Evolutionary conservation across 78 protist genomes (phyloP).

Genomic region (slime mould (Dictyostelium discoideum)): DNA sequence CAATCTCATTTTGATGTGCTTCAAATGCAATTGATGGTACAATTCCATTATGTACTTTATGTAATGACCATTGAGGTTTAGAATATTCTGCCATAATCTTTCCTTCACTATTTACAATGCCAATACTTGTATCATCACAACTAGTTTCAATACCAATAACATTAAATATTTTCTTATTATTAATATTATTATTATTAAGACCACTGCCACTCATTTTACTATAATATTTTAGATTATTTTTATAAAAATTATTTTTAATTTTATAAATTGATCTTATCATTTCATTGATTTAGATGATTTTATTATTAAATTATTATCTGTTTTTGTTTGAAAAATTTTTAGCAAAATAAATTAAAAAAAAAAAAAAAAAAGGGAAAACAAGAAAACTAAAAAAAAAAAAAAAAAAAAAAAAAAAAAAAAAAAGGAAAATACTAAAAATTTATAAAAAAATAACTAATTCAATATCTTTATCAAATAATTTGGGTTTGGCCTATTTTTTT

Average conservation of each 20-base stretch:
- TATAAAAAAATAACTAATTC: too few relatives aligned
- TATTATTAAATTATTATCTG: neutral
- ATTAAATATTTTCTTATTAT: neutral
- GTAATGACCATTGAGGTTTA: conserved; percentile 71
- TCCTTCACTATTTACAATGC: conserved; percentile 66
- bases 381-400: neutral
- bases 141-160: conserved; percentile 88
- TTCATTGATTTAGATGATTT: neutral
- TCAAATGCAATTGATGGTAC: conserved; percentile 74
- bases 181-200: neutral
- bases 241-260: neutral
- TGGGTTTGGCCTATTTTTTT: too few relatives aligned
- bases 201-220: neutral
- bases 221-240: neutral
- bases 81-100: conserved; percentile 32
- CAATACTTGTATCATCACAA: conserved; percentile 91
- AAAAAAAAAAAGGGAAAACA: too few relatives aligned
- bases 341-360: too few relatives aligned
- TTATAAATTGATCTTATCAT: neutral
- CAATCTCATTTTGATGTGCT: conserved; percentile 51
- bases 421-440: neutral
- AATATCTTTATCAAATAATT: too few relatives aligned
- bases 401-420: neutral
- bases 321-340: too few relatives aligned
- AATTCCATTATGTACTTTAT: conserved; percentile 78